phyloP scores from a whole-genome alignment of 768 basidiomycete species.

The Auriscalpium microsporum region DNA sequence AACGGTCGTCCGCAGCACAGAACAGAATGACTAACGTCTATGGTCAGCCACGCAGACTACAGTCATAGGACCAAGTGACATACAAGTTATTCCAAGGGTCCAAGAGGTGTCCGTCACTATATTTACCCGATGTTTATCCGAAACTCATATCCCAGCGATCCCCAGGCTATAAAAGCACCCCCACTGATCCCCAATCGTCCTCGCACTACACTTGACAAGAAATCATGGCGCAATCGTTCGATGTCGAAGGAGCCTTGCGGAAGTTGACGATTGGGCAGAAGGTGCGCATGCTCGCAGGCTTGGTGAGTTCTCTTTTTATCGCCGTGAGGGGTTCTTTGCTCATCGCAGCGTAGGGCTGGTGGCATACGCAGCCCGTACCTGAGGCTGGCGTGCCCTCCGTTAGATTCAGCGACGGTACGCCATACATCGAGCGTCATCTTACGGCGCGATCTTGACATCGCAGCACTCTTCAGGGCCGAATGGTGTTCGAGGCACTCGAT shows the following conservation, averaged over 20 bases:
- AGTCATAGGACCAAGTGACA: neutral
- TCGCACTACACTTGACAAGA: neutral
- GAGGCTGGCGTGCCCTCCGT: constrained; percentile 33
- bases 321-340: neutral
- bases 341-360: constrained; percentile 30
- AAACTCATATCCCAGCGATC: neutral
- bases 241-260: neutral
- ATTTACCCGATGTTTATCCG: neutral
- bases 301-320: neutral
- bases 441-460: neutral
- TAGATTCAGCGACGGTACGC: constrained; percentile 38
- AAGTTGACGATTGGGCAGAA: neutral
- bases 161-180: neutral
- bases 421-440: neutral
- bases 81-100: too few species aligned
- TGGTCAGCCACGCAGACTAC: neutral
- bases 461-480: constrained; percentile 30
- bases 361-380: constrained; percentile 36
- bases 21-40: too few species aligned
- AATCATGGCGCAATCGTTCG: neutral
- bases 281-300: neutral
- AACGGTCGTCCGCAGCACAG: neutral
- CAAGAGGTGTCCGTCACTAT: neutral
- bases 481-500: constrained; percentile 39
- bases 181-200: neutral